Evolutionary conservation across 2,329 filamentous ascomycete species (phyloP).

Genomic region (Xylaria arbuscula): DNA sequence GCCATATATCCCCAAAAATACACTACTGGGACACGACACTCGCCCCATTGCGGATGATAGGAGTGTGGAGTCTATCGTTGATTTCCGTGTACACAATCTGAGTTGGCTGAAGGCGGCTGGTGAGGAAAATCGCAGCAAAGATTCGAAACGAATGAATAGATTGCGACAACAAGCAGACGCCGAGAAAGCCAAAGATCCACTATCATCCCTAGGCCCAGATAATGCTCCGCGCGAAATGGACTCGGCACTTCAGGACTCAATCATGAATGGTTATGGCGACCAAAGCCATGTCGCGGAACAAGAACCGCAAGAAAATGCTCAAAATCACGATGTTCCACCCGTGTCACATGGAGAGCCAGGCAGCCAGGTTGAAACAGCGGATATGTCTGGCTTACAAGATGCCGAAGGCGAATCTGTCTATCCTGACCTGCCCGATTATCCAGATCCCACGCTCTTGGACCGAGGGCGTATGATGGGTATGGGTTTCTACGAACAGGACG

Average conservation of each 20-base stretch:
- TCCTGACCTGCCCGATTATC: slow-evolving; percentile 51
- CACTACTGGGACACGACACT: slow-evolving; percentile 90
- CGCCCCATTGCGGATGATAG: slow-evolving; percentile 88
- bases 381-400: slow-evolving; percentile 50
- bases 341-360: slow-evolving; percentile 39
- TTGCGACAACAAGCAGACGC: slow-evolving; percentile 67
- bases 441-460: slow-evolving; percentile 60
- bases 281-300: slow-evolving; percentile 52
- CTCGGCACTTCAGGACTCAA: slow-evolving; percentile 48
- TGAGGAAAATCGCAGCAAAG: slow-evolving; percentile 67
- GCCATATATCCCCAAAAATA: slow-evolving; percentile 88
- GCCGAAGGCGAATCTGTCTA: slow-evolving; percentile 45
- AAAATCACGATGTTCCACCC: slow-evolving; percentile 35
- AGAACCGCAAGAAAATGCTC: slow-evolving; percentile 28
- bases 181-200: slow-evolving; percentile 64
- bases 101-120: slow-evolving; percentile 77
- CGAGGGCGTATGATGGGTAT: slow-evolving; percentile 66
- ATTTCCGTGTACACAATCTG: slow-evolving; percentile 90
- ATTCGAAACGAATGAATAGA: slow-evolving; percentile 67
- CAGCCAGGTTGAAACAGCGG: slow-evolving; percentile 46
- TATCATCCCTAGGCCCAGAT: slow-evolving; percentile 46
- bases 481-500: slow-evolving; percentile 70
- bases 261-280: slow-evolving; percentile 50
- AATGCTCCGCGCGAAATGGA: slow-evolving; percentile 48
- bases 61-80: slow-evolving; percentile 89